Base-by-base conservation (phyloP, 208 protist genomes). In the Trypanosoma melophagium region DNA sequence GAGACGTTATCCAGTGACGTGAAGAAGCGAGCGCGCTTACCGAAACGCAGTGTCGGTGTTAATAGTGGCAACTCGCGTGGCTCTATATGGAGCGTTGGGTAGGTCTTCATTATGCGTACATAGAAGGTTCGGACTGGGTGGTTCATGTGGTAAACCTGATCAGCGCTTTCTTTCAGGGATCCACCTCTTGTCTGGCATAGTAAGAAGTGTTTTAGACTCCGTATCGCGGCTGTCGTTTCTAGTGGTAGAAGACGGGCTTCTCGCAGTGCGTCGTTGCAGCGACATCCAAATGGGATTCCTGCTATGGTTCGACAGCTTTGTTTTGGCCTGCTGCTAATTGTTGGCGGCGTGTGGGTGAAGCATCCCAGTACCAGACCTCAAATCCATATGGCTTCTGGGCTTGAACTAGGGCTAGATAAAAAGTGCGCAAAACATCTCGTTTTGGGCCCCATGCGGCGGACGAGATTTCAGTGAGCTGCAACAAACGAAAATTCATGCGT, bases 301-400 rank as follows among this genome's bases (percentile, higher is more conserved):
- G 59, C 41, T 19, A 64, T 64, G 21, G 52, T 50, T 41, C 19
- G 17, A 7, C 44, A 41, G 59, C 45, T 40, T 54, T 24, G 44
- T 54, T 35, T 8, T 54, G 45, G 2, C 22, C 12, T 9, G 7
- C 19, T 19, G 38, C 45, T 7, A 54, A 14, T 0, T 9, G 14
- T 38, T 44, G 1, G 13, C 45, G 45, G 0, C 2, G 21, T 3
- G 44, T 31, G 25, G 9, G 12, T 3, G 44, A 3, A 0, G 59
- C 59, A 42, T 54, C 59, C 45, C 24, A 52, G 9, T 50, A 54
- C 59, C 59, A 53, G 10, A 64, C 24, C n/a, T 54, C 59, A 24
- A 64, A 38, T 2, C 45, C 59, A 40, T 64, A 54, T 19, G 41
- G 31, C 5, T 5, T 42, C n/a, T 52, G n/a, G 4, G 59, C 59